Evolutionary conservation across 306 rosid species (phyloP).

Genomic region (Ceratonia siliqua): DNA sequence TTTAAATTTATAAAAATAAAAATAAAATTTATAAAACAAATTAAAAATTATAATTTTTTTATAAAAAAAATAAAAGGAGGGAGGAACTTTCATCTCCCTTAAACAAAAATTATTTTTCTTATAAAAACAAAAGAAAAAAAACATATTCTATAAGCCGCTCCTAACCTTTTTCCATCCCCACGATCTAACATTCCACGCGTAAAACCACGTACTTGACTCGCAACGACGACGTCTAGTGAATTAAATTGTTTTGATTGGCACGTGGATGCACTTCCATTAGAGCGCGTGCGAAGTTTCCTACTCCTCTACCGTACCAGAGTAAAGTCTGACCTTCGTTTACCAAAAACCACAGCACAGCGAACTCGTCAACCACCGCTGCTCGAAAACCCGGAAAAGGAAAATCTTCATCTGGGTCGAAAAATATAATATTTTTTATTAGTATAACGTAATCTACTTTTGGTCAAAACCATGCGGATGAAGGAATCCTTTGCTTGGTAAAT

Average conservation of each 20-base stretch:
- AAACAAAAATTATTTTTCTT: no score
- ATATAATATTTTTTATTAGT: not conserved
- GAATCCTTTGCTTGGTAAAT: constrained; percentile 43
- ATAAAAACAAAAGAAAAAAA: no score
- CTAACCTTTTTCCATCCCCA: not conserved
- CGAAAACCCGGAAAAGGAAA: not conserved
- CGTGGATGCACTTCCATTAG: not conserved
- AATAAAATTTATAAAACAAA: no score
- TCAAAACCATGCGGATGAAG: constrained; percentile 29
- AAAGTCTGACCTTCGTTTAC: constrained; percentile 10
- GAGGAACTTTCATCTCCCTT: no score
- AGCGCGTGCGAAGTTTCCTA: constrained; percentile 12
- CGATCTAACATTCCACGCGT: not conserved
- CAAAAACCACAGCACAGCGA: constrained; percentile 20
- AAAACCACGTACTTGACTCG: not conserved
- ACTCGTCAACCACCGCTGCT: constrained; percentile 30
- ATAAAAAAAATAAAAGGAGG: no score
- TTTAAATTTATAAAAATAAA: no score
- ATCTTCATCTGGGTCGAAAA: not conserved
- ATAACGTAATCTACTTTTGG: constrained; percentile 30
- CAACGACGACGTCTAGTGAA: not conserved
- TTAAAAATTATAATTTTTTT: no score
- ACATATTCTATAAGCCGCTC: no score
- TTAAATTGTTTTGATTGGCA: not conserved
- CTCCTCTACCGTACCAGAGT: not conserved